Evolutionary conservation across 768 basidiomycete species (phyloP).

Genomic region (Multifurca ochricompacta): DNA sequence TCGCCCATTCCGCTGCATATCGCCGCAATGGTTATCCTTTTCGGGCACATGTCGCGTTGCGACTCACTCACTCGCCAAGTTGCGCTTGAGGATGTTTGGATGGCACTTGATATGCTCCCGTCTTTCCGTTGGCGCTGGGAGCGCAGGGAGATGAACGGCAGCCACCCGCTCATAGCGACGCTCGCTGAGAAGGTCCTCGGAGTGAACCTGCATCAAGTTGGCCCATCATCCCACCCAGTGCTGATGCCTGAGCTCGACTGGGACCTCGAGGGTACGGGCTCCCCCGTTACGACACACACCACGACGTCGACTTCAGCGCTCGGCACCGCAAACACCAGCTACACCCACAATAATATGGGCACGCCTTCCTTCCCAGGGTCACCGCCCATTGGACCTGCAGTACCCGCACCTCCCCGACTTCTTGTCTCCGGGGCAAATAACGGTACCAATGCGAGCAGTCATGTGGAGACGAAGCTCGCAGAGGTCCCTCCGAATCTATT

Average conservation of each 20-base stretch:
- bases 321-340: slow-evolving; percentile 30
- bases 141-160: slow-evolving; percentile 70
- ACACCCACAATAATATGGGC: slow-evolving; percentile 22
- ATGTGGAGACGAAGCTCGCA: slow-evolving; percentile 35
- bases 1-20: slow-evolving; percentile 86
- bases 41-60: slow-evolving; percentile 76
- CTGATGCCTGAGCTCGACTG: slow-evolving; percentile 39
- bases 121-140: slow-evolving; percentile 92
- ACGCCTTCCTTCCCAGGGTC: slow-evolving; percentile 26
- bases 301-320: slow-evolving; percentile 25
- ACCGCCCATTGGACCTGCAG: slow-evolving; percentile 18
- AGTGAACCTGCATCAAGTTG: slow-evolving; percentile 58
- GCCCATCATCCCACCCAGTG: slow-evolving; percentile 31
- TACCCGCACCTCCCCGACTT: background rate
- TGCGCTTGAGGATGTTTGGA: slow-evolving; percentile 76
- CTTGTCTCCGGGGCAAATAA: slow-evolving; percentile 3
- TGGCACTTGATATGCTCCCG: slow-evolving; percentile 82
- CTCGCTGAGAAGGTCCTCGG: slow-evolving; percentile 76
- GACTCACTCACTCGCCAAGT: slow-evolving; percentile 54
- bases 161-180: slow-evolving; percentile 76
- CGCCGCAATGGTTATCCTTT: slow-evolving; percentile 86
- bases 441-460: background rate
- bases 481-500: slow-evolving; percentile 65
- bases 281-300: slow-evolving; percentile 7
- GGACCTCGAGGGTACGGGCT: slow-evolving; percentile 31